Conservation (phyloP, 352 stramenopile genomes). For the Phytopythium cucurbitacearum region DNA sequence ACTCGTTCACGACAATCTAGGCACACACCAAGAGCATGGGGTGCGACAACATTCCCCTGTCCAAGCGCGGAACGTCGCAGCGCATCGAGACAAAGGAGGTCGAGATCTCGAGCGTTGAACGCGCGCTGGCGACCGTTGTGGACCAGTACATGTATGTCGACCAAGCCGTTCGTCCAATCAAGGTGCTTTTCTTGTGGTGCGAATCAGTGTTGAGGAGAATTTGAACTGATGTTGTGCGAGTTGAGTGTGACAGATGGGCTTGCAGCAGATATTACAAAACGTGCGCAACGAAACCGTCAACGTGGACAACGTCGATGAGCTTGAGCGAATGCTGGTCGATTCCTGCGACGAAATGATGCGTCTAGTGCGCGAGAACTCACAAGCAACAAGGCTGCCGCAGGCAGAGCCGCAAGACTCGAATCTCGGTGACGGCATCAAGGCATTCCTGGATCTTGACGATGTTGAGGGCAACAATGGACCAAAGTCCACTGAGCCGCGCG, state of each 20-base stretch:
- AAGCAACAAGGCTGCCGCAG: neutral
- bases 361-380: slow-evolving; percentile 36
- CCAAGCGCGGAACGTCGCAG: slow-evolving; percentile 59
- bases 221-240: neutral
- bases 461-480: too few species aligned
- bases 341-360: slow-evolving; percentile 78
- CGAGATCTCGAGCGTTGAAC: slow-evolving; percentile 58
- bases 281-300: slow-evolving; percentile 68
- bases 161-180: slow-evolving; percentile 68
- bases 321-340: slow-evolving; percentile 54
- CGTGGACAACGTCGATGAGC: slow-evolving; percentile 50
- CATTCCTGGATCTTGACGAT: too few species aligned
- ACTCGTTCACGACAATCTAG: slow-evolving; percentile 7
- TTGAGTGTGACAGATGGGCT: slow-evolving; percentile 43
- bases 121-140: slow-evolving; percentile 56
- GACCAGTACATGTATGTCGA: slow-evolving; percentile 85
- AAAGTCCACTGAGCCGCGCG: neutral
- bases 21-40: slow-evolving; percentile 42
- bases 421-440: too few species aligned
- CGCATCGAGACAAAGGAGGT: slow-evolving; percentile 66
- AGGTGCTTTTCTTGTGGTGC: slow-evolving; percentile 25
- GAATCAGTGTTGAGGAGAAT: too few species aligned
- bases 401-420: too few species aligned
- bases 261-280: slow-evolving; percentile 80
- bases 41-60: slow-evolving; percentile 50